These are phyloP conservation scores for Mycena vitilis DNA, from an alignment of 768 basidiomycete species.

Conservation along the genomic window DNA sequence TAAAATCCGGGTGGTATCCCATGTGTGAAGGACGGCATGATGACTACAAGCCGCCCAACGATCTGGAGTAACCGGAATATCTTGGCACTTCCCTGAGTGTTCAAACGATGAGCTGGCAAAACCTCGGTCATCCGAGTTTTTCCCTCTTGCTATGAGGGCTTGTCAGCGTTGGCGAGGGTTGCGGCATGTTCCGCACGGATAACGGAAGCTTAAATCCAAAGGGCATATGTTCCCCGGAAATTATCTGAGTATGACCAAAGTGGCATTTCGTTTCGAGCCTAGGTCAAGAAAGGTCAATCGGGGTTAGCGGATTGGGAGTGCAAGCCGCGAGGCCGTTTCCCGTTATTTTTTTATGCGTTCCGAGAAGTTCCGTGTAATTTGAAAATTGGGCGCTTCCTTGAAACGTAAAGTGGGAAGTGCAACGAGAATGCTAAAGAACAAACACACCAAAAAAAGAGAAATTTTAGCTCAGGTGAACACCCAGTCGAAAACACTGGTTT, in stretches of 20 bases:
- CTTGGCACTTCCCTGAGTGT: conserved; percentile 30
- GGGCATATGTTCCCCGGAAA: neutral
- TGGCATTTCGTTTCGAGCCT: conserved; percentile 10
- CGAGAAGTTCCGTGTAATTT: neutral
- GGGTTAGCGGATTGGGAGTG: conserved; percentile 3
- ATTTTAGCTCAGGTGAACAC: no score
- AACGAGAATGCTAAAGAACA: no score
- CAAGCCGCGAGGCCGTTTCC: conserved; percentile 17
- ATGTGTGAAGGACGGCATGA: conserved; percentile 28
- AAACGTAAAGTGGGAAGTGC: no score
- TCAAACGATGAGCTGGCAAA: conserved; percentile 40
- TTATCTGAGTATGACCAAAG: neutral
- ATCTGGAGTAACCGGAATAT: conserved; percentile 28
- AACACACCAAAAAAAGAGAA: no score
- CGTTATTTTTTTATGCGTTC: neutral
- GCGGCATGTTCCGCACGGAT: conserved; percentile 13
- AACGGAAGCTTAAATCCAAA: conserved; percentile 22
- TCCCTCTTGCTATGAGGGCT: conserved; percentile 27
- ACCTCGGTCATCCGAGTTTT: conserved; percentile 46
- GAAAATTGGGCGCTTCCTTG: no score
- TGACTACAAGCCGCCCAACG: conserved; percentile 19
- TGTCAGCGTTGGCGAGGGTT: neutral
- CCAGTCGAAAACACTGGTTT: no score
- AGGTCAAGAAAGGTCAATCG: neutral
- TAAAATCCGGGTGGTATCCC: conserved; percentile 10